phyloP scores from a whole-genome alignment of 2,329 filamentous ascomycete species.

The Diaporthe caulivora region DNA sequence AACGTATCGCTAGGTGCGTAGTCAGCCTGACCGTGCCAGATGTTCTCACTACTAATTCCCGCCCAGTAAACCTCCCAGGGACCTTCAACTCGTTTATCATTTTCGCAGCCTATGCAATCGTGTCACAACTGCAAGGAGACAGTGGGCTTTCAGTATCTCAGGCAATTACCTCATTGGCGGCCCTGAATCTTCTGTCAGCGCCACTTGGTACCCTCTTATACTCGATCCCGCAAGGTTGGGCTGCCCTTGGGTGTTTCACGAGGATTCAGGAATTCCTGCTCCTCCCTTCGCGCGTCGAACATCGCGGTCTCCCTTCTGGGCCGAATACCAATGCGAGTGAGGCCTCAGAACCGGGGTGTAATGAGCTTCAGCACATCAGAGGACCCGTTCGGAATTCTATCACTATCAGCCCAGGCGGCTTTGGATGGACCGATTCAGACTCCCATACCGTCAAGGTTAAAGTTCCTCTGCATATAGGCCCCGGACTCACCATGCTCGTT shows the following conservation, averaged over 20 bases:
- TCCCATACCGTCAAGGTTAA: conserved; percentile 34
- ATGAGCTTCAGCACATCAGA: neutral
- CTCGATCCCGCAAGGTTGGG: conserved; percentile 42
- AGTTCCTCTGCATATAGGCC: conserved; percentile 9
- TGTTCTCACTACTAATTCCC: neutral
- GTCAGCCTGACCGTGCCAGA: neutral
- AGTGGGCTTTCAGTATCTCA: conserved; percentile 36
- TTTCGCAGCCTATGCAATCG: conserved; percentile 34
- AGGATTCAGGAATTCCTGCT: conserved; percentile 46
- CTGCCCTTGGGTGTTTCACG: conserved; percentile 43
- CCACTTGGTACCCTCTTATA: conserved; percentile 43
- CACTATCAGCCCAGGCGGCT: conserved; percentile 6
- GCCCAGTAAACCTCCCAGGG: conserved; percentile 19
- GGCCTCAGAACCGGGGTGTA: neutral
- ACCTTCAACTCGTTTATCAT: conserved; percentile 36
- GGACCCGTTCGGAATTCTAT: neutral
- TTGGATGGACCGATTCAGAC: conserved; percentile 36
- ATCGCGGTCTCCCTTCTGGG: conserved; percentile 5
- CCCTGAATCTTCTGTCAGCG: conserved; percentile 43
- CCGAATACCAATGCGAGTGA: accelerated
- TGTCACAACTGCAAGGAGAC: conserved; percentile 32
- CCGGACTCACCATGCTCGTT: conserved; percentile 45
- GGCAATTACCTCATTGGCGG: conserved; percentile 39
- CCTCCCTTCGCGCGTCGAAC: conserved; percentile 41
- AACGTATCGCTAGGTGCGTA: conserved; percentile 33